Evolutionary conservation across 768 basidiomycete species (phyloP).

Genomic region (Exsudoporus frostii): DNA sequence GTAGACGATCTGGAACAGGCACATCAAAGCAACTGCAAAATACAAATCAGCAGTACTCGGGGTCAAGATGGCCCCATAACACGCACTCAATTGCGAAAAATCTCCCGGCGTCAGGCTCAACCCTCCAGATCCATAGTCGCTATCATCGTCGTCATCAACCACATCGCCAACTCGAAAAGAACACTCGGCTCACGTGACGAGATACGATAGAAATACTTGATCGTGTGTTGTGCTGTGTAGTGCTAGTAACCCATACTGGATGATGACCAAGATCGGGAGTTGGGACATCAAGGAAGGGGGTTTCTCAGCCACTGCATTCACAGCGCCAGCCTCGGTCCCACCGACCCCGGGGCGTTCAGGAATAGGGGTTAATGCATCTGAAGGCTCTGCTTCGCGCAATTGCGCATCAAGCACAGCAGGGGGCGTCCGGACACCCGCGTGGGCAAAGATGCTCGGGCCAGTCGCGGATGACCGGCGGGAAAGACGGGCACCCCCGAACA

Average conservation of each 20-base stretch:
- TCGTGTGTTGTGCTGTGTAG: conserved; percentile 88
- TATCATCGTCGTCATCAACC: conserved; percentile 29
- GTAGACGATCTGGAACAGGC: conserved; percentile 88
- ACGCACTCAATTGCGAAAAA: conserved; percentile 85
- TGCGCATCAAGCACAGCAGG: conserved; percentile 74
- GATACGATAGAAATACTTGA: conserved; percentile 88
- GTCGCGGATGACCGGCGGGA: conserved; percentile 51
- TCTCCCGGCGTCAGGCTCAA: conserved; percentile 87
- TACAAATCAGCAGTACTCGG: background rate
- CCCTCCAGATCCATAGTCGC: conserved; percentile 82
- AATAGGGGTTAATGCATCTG: conserved; percentile 47
- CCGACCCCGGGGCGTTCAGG: conserved; percentile 40
- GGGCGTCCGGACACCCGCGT: conserved; percentile 78
- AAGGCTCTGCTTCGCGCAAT: conserved; percentile 43
- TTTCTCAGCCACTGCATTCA: conserved; percentile 47
- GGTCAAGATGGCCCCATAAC: background rate
- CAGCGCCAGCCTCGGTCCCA: conserved; percentile 28
- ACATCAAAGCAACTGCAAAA: conserved; percentile 82
- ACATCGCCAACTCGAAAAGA: background rate
- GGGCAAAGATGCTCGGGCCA: conserved; percentile 77
- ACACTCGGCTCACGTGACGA: conserved; percentile 44
- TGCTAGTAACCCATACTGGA: conserved; percentile 88
- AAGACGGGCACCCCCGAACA: conserved; percentile 33
- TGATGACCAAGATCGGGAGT: conserved; percentile 79
- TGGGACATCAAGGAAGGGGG: conserved; percentile 66